These are phyloP conservation scores for Astrothelium macrocarpum DNA, from an alignment of 495 filamentous ascomycete genomes.

Conservation along the genomic window DNA sequence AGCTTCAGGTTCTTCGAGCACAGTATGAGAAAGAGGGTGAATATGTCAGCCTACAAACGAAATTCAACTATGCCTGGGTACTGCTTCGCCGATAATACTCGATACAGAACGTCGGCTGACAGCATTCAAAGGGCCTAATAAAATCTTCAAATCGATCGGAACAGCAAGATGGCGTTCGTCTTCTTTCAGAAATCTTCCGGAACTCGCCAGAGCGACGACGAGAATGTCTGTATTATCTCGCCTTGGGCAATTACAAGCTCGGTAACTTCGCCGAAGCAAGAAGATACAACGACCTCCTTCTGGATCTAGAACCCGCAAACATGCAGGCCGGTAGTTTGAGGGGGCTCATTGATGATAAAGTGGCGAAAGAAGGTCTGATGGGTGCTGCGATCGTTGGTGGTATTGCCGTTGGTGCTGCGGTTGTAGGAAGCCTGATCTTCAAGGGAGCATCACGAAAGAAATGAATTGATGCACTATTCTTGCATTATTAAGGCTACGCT, in stretches of 20 bases:
- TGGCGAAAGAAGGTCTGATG: conserved; percentile 84
- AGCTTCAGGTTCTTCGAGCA: conserved; percentile 79
- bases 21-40: conserved; percentile 96
- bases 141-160: conserved; percentile 76
- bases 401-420: conserved; percentile 83
- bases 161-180: conserved; percentile 88
- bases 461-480: background rate
- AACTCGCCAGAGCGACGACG: conserved; percentile 80
- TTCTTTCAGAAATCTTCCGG: conserved; percentile 95
- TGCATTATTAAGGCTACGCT: background rate
- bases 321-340: conserved; percentile 78
- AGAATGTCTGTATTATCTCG: conserved; percentile 96
- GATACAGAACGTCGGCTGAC: background rate
- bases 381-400: conserved; percentile 96
- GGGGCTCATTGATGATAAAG: conserved; percentile 86
- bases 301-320: conserved; percentile 83
- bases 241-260: conserved; percentile 92
- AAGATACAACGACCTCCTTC: conserved; percentile 82
- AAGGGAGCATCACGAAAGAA: conserved; percentile 51
- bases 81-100: conserved; percentile 14
- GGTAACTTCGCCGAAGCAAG: conserved; percentile 93
- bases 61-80: conserved; percentile 99
- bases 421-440: conserved; percentile 78
- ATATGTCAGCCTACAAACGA: conserved; percentile 93
- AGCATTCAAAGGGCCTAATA: conserved; percentile 63